Evolutionary conservation across 257 asterid genomes (phyloP).

Genomic region (Penstemon barbatus): DNA sequence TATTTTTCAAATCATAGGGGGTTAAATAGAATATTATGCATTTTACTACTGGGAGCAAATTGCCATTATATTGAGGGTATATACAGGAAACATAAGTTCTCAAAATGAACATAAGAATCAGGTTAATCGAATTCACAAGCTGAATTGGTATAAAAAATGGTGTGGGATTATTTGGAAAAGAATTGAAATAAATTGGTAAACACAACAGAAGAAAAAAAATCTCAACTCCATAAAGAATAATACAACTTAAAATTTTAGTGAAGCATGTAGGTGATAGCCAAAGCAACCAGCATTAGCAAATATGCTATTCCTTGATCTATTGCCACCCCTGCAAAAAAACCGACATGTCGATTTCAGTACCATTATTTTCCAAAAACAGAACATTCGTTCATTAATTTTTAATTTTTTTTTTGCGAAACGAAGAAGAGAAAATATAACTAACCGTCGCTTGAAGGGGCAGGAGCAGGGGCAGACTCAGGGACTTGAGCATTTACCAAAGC

Average conservation of each 20-base stretch:
- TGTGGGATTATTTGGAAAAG: background rate
- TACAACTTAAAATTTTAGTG: background rate
- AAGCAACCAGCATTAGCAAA: slow-evolving; percentile 17
- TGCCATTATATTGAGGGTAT: too few relatives aligned
- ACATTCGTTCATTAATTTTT: too few relatives aligned
- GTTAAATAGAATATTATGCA: too few relatives aligned
- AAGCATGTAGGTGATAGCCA: slow-evolving; percentile 13
- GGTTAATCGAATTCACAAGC: background rate
- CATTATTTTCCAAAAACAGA: too few relatives aligned
- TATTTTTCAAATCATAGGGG: too few relatives aligned
- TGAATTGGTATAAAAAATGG: background rate
- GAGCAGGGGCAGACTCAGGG: background rate
- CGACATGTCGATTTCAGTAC: background rate
- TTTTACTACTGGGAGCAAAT: too few relatives aligned
- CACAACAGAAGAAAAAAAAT: background rate
- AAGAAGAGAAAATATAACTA: background rate
- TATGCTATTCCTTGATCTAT: slow-evolving; percentile 25
- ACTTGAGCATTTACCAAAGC: background rate
- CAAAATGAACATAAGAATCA: background rate
- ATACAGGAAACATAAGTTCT: background rate
- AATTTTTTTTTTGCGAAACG: background rate
- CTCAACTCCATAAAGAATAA: background rate
- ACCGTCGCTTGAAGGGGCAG: background rate
- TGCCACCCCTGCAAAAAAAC: slow-evolving; percentile 10
- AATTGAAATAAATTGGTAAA: background rate